Conservation (phyloP, 768 basidiomycete species). For the Boletus eberwhitei region DNA sequence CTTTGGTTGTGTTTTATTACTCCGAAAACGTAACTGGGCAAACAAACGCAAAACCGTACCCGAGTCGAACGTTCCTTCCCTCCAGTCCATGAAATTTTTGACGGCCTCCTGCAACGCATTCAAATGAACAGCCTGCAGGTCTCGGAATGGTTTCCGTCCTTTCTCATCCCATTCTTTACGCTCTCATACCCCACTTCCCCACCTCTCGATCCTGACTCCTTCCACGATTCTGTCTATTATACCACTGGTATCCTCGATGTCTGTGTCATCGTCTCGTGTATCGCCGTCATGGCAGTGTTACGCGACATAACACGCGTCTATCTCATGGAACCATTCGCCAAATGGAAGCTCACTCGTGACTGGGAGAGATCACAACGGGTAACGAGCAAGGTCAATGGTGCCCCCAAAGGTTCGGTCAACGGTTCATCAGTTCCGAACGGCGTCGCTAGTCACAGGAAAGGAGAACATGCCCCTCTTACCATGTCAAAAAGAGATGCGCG, state of each 20-base stretch:
- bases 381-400: constrained; percentile 23
- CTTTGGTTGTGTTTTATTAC: constrained; percentile 30
- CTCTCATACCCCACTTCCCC: constrained; percentile 65
- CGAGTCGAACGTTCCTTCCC: constrained; percentile 10
- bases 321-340: constrained; percentile 78
- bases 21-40: constrained; percentile 28
- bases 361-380: constrained; percentile 30
- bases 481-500: constrained; percentile 48
- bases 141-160: constrained; percentile 46
- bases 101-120: constrained; percentile 27
- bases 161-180: constrained; percentile 63
- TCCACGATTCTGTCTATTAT: constrained; percentile 68
- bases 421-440: constrained; percentile 29
- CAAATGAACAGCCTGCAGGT: constrained; percentile 37
- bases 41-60: constrained; percentile 31
- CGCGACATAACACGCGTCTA: constrained; percentile 75
- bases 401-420: constrained; percentile 25
- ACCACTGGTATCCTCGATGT: constrained; percentile 69
- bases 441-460: constrained; percentile 26
- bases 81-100: constrained; percentile 35
- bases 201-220: constrained; percentile 65
- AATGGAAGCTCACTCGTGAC: constrained; percentile 65
- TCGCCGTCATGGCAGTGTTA: constrained; percentile 81
- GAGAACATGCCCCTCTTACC: constrained; percentile 11
- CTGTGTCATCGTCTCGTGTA: constrained; percentile 78